Base-by-base conservation (phyloP, 768 basidiomycete species). In the Lenzites betulinus region DNA sequence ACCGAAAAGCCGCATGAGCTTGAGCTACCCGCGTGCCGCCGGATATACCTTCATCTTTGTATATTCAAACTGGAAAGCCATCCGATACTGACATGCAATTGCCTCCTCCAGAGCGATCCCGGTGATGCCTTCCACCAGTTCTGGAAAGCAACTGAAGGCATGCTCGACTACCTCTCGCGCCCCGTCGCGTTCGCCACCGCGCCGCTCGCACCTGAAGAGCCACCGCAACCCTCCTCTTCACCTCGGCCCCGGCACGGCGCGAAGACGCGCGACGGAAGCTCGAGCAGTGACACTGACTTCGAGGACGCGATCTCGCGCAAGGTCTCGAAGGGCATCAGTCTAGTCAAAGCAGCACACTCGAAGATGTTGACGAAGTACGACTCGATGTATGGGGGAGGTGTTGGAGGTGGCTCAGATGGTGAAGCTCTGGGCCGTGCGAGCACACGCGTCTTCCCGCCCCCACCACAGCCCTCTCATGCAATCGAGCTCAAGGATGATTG, bases 81-180 rank as follows among this genome's bases (percentile, higher is more conserved):
- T 25, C 41, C 18, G 36, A 9, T 3, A 23, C 59, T 62, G 42
- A 54, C 41, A 26, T 39, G 36, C 38, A 33, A 11, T 30, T 23
- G 11, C 30, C 5, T 28, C 26, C 15, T 33, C 30, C 52, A 70
- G 71, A 66, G 66, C 56, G 92, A 94, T 68, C 87, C 91, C 2
- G 85, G 88, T 4, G 92, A 94, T 68, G 87, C 90, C 5, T 94
- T 94, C 77, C 92, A 92, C 69, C 83, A 91, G 66, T 94, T 93
- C 69, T 94, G 92, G 92, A 86, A 83, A 65, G 89, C 90, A 50
- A 88, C 93, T 78, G 90, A 93, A 73, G 90, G 87, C 41, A 88
- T 92, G 84, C 73, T 93, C 47, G 90, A 93, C 66, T 89, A 92
- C 66, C 79, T 94, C n/a, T 88, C 90, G 4, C 90, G 92, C 66